Conservation (phyloP, 176 grass and related monocot species). For the Triticum turgidum region DNA sequence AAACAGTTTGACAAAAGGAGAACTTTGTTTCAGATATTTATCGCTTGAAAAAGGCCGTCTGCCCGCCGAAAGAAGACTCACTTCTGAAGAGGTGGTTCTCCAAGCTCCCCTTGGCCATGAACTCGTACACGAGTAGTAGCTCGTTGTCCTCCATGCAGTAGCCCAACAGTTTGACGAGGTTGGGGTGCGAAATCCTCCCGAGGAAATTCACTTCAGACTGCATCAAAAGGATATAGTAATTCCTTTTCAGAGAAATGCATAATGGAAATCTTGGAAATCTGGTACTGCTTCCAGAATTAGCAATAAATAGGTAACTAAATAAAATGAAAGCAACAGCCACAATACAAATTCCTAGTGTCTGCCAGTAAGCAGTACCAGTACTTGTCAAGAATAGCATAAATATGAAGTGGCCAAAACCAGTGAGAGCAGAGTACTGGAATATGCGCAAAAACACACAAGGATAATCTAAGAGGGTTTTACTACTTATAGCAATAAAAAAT, state of each 20-base stretch:
- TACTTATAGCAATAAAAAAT: not conserved
- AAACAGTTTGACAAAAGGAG: slow-evolving; percentile 28
- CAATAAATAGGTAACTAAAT: not conserved
- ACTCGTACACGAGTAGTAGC: slow-evolving; percentile 84
- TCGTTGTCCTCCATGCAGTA: slow-evolving; percentile 85
- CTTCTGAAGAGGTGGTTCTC: slow-evolving; percentile 95
- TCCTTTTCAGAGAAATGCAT: not conserved
- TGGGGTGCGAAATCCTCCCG: slow-evolving; percentile 81
- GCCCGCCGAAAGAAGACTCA: slow-evolving; percentile 46
- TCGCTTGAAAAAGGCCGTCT: slow-evolving; percentile 24
- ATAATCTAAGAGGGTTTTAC: too few relatives aligned
- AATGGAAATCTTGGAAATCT: not conserved
- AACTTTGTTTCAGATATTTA: slow-evolving; percentile 24
- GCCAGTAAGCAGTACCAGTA: not conserved
- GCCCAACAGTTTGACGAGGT: slow-evolving; percentile 82
- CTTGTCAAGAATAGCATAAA: not conserved
- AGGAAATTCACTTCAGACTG: slow-evolving; percentile 97
- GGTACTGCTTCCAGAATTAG: not conserved
- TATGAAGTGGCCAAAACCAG: not conserved
- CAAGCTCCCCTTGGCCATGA: slow-evolving; percentile 80
- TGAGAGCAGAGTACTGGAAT: not conserved
- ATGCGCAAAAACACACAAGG: not conserved
- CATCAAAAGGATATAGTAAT: slow-evolving; percentile 3
- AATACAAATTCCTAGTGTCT: not conserved
- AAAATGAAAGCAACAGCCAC: not conserved